Conservation (phyloP, 2,329 filamentous ascomycete genomes). For the Aspergillus novoparasiticus region DNA sequence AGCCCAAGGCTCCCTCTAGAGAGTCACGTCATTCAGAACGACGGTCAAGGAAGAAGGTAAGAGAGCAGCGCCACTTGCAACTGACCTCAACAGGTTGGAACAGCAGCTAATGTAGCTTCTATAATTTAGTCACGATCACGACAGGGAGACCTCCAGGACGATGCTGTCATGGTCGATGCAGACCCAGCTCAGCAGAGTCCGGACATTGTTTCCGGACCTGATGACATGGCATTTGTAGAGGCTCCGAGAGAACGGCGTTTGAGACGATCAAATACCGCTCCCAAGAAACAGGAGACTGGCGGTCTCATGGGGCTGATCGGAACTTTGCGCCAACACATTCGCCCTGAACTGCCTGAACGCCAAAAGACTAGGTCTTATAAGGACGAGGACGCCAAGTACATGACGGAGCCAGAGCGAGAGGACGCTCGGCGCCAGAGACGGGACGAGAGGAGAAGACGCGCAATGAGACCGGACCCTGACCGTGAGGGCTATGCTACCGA, state of each 20-base stretch:
- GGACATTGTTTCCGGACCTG: conserved; percentile 49
- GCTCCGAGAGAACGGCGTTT: conserved; percentile 54
- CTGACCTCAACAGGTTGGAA: background rate
- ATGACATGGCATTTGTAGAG: conserved; percentile 57
- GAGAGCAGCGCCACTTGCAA: background rate
- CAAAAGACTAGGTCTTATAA: conserved; percentile 41
- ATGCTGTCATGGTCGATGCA: conserved; percentile 58
- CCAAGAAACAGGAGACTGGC: conserved; percentile 59
- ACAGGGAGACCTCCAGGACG: conserved; percentile 44
- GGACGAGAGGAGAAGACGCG: conserved; percentile 41
- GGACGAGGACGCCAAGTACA: conserved; percentile 36
- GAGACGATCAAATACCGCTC: conserved; percentile 63
- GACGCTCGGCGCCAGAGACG: conserved; percentile 36
- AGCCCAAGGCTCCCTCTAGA: conserved; percentile 36
- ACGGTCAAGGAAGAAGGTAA: conserved; percentile 43
- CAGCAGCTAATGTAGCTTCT: background rate
- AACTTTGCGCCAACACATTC: conserved; percentile 37
- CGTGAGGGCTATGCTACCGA: conserved; percentile 50
- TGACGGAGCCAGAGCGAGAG: conserved; percentile 41
- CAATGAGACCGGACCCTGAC: conserved; percentile 52
- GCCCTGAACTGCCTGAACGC: conserved; percentile 38
- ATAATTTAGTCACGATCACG: conserved; percentile 34
- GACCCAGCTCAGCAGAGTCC: conserved; percentile 49
- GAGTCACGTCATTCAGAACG: conserved; percentile 36
- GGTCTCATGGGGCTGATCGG: conserved; percentile 67